Evolutionary conservation across 345 rosid genomes (phyloP).

Genomic region (Cardiospermum halicacabum): DNA sequence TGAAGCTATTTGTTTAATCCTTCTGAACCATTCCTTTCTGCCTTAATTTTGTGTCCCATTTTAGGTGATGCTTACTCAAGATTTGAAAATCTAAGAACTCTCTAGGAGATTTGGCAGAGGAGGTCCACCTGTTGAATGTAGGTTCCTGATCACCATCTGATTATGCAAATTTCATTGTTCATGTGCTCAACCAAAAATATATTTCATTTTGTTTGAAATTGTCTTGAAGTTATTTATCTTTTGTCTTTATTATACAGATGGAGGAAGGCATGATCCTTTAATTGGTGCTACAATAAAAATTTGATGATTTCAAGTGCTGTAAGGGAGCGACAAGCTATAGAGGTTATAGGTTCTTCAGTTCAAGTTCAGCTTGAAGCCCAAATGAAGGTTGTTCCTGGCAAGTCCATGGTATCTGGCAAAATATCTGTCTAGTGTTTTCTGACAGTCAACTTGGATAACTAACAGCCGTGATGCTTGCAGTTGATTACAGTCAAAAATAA

Average conservation of each 20-base stretch:
- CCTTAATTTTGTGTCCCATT: slow-evolving; percentile 1
- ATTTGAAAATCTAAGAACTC: slow-evolving; percentile 50
- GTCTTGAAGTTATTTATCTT: slow-evolving; percentile 9
- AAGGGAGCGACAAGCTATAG: slow-evolving; percentile 88
- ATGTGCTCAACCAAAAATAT: too few species aligned
- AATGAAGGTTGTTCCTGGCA: slow-evolving; percentile 91
- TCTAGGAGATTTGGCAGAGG: slow-evolving; percentile 79
- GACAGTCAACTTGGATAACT: slow-evolving; percentile 10
- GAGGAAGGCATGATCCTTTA: slow-evolving; percentile 73
- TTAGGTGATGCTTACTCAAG: slow-evolving; percentile 72
- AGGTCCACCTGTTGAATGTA: slow-evolving; percentile 63
- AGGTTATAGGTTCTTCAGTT: slow-evolving; percentile 69
- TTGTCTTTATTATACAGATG: slow-evolving; percentile 42
- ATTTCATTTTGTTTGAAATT: neutral
- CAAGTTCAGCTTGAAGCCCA: slow-evolving; percentile 88
- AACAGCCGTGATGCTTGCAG: slow-evolving; percentile 43
- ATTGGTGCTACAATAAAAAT: slow-evolving; percentile 77
- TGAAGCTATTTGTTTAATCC: slow-evolving; percentile 1
- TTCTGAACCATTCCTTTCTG: neutral
- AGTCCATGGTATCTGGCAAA: slow-evolving; percentile 27
- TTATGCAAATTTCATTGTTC: neutral
- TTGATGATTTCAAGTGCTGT: slow-evolving; percentile 68
- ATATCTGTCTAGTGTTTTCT: slow-evolving; percentile 11
- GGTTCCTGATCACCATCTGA: slow-evolving; percentile 22
- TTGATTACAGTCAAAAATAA: slow-evolving; percentile 63